A percentile compares a stretch with the other conserved stretches of the same genome.
phyloP scores from a whole-genome alignment of 148 eudicot species.

The Silene uniflora region DNA sequence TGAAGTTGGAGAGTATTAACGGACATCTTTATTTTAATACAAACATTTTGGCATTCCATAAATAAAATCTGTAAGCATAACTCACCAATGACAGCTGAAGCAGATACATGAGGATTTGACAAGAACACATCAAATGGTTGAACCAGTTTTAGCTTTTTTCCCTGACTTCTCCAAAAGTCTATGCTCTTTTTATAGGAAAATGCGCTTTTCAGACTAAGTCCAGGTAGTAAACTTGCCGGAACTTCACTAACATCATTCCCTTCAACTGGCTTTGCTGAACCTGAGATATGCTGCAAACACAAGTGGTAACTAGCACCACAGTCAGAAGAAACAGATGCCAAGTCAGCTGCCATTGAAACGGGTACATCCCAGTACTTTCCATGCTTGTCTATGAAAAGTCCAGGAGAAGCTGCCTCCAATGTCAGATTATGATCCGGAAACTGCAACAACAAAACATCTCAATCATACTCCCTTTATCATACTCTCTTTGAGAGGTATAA shows the following conservation, averaged over 20 bases:
- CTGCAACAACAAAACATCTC: constrained; percentile 39
- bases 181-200: constrained; percentile 53
- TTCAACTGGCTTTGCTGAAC: constrained; percentile 45
- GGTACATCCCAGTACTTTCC: constrained; percentile 92
- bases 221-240: constrained; percentile 52
- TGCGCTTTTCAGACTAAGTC: constrained; percentile 61
- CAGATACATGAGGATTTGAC: constrained; percentile 78
- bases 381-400: constrained; percentile 55
- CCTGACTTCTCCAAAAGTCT: constrained; percentile 74
- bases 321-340: constrained; percentile 63
- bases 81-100: constrained; percentile 70
- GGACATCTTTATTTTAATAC: no score
- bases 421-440: constrained; percentile 63
- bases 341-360: constrained; percentile 60
- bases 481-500: neutral
- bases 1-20: no score
- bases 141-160: constrained; percentile 63
- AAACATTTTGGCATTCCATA: neutral
- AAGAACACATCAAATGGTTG: constrained; percentile 75
- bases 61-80: neutral
- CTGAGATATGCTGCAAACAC: constrained; percentile 55
- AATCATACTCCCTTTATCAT: no score
- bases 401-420: constrained; percentile 66
- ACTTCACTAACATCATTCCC: constrained; percentile 30
- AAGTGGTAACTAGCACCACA: constrained; percentile 67